Evolutionary conservation across 306 rosid species (phyloP).

Genomic region (Cotoneaster glaucophyllus): DNA sequence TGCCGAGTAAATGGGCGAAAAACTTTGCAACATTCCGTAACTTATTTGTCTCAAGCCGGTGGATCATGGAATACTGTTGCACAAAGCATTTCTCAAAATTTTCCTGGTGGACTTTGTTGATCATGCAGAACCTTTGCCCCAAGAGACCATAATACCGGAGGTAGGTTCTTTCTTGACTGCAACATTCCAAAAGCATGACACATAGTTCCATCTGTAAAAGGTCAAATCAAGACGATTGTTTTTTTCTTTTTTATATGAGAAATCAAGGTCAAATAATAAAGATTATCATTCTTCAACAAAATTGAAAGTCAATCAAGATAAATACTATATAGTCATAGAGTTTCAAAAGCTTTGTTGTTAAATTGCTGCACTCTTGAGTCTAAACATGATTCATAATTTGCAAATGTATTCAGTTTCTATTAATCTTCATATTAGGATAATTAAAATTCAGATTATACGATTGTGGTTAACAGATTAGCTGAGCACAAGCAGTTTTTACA

Average conservation of each 20-base stretch:
- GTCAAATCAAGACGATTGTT: constrained; percentile 7
- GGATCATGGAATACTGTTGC: constrained; percentile 88
- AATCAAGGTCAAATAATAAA: background rate
- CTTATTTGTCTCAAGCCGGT: constrained; percentile 78
- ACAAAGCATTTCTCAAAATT: constrained; percentile 90
- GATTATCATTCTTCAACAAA: background rate
- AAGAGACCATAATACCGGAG: constrained; percentile 84
- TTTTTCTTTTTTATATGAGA: no score
- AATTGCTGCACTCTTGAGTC: background rate
- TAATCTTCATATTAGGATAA: background rate
- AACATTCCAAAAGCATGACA: constrained; percentile 79
- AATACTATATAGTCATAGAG: background rate
- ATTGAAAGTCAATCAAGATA: background rate
- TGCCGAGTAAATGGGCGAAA: constrained; percentile 89
- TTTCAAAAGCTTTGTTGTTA: background rate
- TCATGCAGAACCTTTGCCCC: constrained; percentile 84
- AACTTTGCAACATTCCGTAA: constrained; percentile 75
- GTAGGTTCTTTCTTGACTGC: constrained; percentile 89
- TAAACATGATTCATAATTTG: background rate
- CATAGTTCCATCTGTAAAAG: constrained; percentile 68
- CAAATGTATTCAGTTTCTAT: background rate
- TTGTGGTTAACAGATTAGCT: background rate
- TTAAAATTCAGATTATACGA: background rate
- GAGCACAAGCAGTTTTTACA: background rate
- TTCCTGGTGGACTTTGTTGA: constrained; percentile 82